Conservation (phyloP, 2,329 filamentous ascomycete species). For the Cyclaneusma minus region DNA sequence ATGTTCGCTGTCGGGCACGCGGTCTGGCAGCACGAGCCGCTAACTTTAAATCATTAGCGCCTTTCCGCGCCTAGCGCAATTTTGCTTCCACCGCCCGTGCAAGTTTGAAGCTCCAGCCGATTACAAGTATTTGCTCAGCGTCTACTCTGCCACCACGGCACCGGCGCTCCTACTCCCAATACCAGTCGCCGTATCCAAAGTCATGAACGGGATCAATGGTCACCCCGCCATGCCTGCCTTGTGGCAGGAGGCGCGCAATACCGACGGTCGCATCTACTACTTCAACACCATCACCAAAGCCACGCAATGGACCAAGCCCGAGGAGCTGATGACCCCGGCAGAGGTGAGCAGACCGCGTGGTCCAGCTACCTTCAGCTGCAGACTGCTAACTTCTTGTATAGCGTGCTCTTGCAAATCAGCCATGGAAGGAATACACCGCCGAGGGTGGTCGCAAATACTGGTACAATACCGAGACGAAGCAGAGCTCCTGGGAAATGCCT, state of each 20-base stretch:
- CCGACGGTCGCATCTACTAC: slow-evolving; percentile 79
- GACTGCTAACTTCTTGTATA: slow-evolving; percentile 19
- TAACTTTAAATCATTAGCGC: too few species aligned
- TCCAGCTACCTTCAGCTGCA: too few species aligned
- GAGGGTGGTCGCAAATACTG: slow-evolving; percentile 85
- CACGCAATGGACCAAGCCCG: slow-evolving; percentile 90
- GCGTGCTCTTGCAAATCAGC: slow-evolving; percentile 68
- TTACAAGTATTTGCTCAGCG: background rate
- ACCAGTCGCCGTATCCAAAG: too few species aligned
- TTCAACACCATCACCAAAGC: slow-evolving; percentile 75
- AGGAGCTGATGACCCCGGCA: slow-evolving; percentile 68
- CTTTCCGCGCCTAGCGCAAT: too few species aligned
- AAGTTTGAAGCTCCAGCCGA: too few species aligned
- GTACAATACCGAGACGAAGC: slow-evolving; percentile 83
- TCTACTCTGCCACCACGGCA: background rate
- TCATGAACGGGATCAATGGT: slow-evolving; percentile 17
- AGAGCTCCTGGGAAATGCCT: slow-evolving; percentile 92
- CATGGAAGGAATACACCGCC: slow-evolving; percentile 86
- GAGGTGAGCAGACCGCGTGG: slow-evolving; percentile 42
- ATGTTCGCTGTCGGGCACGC: too few species aligned
- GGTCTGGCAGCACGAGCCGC: too few species aligned
- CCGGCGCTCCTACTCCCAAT: too few species aligned
- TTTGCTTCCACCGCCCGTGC: too few species aligned
- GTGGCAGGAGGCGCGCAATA: slow-evolving; percentile 71
- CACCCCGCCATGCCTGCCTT: slow-evolving; percentile 26